Conservation (phyloP, 352 stramenopile genomes). For the Globisporangium carolinianum region DNA sequence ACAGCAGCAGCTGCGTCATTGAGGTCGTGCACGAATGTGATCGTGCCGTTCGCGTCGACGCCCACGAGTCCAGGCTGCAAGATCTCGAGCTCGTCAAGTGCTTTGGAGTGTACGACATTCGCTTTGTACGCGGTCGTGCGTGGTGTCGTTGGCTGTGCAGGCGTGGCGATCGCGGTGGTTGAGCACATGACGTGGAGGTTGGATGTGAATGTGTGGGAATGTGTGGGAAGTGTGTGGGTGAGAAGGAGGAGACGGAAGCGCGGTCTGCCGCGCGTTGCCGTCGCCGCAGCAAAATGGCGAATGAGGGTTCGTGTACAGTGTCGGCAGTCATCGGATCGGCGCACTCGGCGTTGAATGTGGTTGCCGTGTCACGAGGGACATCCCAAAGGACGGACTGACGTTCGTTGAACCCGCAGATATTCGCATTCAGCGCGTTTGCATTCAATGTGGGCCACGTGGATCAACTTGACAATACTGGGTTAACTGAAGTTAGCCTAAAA, state of each 20-base stretch:
- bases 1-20: neutral
- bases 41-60: constrained; percentile 32
- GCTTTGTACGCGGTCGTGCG: constrained; percentile 63
- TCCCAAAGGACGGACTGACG: neutral
- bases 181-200: constrained; percentile 5
- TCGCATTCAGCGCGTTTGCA: constrained; percentile 1
- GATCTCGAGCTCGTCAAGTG: constrained; percentile 48
- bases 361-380: neutral
- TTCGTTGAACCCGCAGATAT: neutral
- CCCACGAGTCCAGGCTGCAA: constrained; percentile 61
- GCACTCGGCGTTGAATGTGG: too few species aligned
- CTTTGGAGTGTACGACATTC: constrained; percentile 70
- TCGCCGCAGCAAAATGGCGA: constrained; percentile 11
- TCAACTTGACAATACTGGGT: too few species aligned
- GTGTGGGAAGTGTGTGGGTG: too few species aligned
- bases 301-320: constrained; percentile 3
- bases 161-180: constrained; percentile 1
- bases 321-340: neutral
- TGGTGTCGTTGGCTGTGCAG: constrained; percentile 28
- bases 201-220: neutral
- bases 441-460: neutral
- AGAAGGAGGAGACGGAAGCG: neutral
- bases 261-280: neutral
- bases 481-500: too few species aligned
- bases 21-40: constrained; percentile 44